Conservation (phyloP, 768 basidiomycete genomes). For the Xerocomus brunneocitrinus region DNA sequence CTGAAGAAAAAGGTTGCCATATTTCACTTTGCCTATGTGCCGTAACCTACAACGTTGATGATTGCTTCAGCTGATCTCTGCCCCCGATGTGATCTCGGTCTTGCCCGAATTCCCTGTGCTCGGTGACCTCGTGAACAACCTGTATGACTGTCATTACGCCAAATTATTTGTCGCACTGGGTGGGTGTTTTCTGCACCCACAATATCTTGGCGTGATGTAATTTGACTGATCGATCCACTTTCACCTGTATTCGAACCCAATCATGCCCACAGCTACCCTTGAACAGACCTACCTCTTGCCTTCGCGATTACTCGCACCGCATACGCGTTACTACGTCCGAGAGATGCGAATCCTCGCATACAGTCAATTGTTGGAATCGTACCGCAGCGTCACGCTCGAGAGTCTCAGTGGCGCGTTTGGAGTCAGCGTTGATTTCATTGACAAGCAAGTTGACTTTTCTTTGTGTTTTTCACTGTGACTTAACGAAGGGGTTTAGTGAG, state of each 20-base stretch:
- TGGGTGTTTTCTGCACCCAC: conserved; percentile 29
- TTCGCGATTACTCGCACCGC: conserved; percentile 79
- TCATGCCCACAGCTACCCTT: conserved; percentile 58
- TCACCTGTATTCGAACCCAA: not conserved
- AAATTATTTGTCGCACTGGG: conserved; percentile 91
- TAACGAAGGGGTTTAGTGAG: conserved; percentile 51
- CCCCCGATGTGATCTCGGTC: conserved; percentile 85
- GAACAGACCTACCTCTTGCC: conserved; percentile 87
- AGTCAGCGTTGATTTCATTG: conserved; percentile 82
- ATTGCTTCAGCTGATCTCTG: conserved; percentile 59
- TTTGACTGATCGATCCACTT: conserved; percentile 6
- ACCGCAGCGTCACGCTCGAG: conserved; percentile 83
- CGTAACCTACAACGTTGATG: conserved; percentile 2
- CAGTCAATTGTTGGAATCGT: conserved; percentile 85
- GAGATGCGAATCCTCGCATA: conserved; percentile 97
- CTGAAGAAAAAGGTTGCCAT: conserved; percentile 79
- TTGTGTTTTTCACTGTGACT: conserved; percentile 1
- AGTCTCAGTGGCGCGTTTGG: conserved; percentile 86
- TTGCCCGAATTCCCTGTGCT: conserved; percentile 80
- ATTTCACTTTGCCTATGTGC: not conserved
- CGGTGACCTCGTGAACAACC: conserved; percentile 75
- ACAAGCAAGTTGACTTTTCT: conserved; percentile 52
- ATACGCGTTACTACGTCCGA: conserved; percentile 85
- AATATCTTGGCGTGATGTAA: not conserved
- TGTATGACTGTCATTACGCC: conserved; percentile 92